Evolutionary conservation across 2,329 filamentous ascomycete genomes (phyloP).

Genomic region (Didymella keratinophila): DNA sequence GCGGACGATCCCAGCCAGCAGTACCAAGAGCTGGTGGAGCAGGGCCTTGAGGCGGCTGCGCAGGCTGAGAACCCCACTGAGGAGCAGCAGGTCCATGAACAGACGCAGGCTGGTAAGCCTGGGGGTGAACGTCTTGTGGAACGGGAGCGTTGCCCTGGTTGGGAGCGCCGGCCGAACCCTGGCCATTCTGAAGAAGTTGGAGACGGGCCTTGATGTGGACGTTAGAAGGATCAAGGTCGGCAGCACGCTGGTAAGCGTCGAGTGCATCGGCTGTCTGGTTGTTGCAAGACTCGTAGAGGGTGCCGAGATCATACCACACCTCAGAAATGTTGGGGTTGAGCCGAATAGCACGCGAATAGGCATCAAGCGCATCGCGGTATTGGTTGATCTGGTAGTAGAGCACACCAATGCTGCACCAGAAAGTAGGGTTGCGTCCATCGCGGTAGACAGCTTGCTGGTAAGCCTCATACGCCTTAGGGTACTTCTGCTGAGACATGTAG

Average conservation of each 20-base stretch:
- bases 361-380: constrained; percentile 96
- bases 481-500: constrained; percentile 99
- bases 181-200: constrained; percentile 84
- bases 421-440: constrained; percentile 95
- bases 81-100: constrained; percentile 85
- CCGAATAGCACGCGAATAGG: constrained; percentile 94
- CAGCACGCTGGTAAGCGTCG: constrained; percentile 93
- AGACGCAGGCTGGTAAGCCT: constrained; percentile 85
- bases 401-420: constrained; percentile 99
- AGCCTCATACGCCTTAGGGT: constrained; percentile 97
- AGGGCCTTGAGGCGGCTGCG: constrained; percentile 70
- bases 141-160: constrained; percentile 81
- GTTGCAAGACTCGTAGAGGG: constrained; percentile 97
- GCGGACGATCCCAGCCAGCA: constrained; percentile 65
- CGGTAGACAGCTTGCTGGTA: constrained; percentile 99
- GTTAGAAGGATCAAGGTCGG: constrained; percentile 91
- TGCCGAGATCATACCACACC: constrained; percentile 98
- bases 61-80: constrained; percentile 83
- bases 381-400: constrained; percentile 99
- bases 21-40: constrained; percentile 63
- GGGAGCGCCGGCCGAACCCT: constrained; percentile 71
- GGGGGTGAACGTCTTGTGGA: constrained; percentile 94
- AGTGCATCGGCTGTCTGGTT: constrained; percentile 97
- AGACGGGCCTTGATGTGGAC: constrained; percentile 96
- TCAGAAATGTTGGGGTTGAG: constrained; percentile 98